Percentiles rank a stretch among this genome's conserved stretches.
phyloP scores from a whole-genome alignment of 371 early-diverging fungal genomes.

The Mortierella sp. region DNA sequence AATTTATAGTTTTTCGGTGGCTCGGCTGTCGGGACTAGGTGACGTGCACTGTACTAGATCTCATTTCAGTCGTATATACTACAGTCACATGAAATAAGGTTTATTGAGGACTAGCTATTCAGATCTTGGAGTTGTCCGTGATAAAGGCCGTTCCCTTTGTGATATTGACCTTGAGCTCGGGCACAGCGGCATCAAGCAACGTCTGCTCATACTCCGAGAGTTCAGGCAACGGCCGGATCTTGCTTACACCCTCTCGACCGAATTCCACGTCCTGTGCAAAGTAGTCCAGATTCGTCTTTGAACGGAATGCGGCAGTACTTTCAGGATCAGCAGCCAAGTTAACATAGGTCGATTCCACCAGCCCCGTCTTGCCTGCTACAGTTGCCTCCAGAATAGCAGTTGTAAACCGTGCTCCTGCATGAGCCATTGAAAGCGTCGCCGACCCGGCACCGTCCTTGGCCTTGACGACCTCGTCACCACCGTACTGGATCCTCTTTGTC shows the following conservation, averaged over 20 bases:
- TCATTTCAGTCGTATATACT: no score
- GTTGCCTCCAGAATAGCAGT: constrained; percentile 78
- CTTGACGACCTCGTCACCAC: constrained; percentile 96
- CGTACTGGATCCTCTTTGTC: constrained; percentile 87
- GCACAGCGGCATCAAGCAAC: constrained; percentile 73
- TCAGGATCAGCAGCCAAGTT: constrained; percentile 64
- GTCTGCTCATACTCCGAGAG: constrained; percentile 77
- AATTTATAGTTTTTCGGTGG: no score
- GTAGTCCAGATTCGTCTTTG: constrained; percentile 68
- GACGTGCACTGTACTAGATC: no score
- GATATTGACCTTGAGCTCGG: constrained; percentile 87
- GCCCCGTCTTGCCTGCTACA: constrained; percentile 68
- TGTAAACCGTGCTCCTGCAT: constrained; percentile 90
- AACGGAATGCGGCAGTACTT: constrained; percentile 35
- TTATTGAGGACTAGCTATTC: no score
- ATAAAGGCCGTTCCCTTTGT: constrained; percentile 70
- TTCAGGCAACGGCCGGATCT: constrained; percentile 76
- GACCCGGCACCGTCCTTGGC: constrained; percentile 88
- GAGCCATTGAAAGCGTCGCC: constrained; percentile 93
- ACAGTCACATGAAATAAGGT: no score
- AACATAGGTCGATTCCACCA: constrained; percentile 86
- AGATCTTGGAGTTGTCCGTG: constrained; percentile 38
- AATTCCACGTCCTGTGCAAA: constrained; percentile 89
- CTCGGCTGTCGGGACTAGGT: no score
- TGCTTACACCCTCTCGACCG: constrained; percentile 80